Evolutionary conservation across 768 basidiomycete species (phyloP).

Genomic region (Terana coerulea): DNA sequence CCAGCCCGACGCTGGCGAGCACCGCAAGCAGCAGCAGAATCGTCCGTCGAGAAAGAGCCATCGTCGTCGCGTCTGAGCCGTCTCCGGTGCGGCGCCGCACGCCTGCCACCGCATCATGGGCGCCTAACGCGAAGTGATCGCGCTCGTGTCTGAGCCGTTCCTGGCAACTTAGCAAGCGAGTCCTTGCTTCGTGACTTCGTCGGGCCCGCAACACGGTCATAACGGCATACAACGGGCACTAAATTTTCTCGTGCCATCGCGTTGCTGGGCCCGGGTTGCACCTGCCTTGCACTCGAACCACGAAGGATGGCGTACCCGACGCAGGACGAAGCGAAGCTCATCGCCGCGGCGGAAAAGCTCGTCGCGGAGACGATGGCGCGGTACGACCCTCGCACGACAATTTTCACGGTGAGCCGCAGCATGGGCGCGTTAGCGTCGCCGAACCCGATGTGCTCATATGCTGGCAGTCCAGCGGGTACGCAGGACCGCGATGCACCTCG

Average conservation of each 20-base stretch:
- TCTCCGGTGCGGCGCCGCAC: too few species aligned
- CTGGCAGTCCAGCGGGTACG: constrained; percentile 75
- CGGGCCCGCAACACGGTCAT: too few species aligned
- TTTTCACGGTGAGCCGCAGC: constrained; percentile 62
- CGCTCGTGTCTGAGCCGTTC: not conserved
- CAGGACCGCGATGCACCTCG: constrained; percentile 69
- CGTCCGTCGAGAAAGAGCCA: not conserved
- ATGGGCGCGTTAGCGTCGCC: not conserved
- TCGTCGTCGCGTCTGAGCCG: constrained; percentile 5
- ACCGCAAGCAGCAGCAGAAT: constrained; percentile 1
- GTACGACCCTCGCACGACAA: constrained; percentile 83
- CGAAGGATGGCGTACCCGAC: constrained; percentile 40
- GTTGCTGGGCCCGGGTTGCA: too few species aligned
- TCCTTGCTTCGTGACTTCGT: too few species aligned
- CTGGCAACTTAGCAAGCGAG: not conserved
- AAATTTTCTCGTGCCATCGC: too few species aligned
- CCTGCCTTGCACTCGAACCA: too few species aligned
- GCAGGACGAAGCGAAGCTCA: constrained; percentile 43
- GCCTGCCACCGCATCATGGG: not conserved
- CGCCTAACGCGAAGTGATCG: constrained; percentile 1
- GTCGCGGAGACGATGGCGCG: constrained; percentile 72
- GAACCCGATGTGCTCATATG: not conserved
- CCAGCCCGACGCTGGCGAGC: not conserved
- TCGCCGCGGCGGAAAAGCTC: constrained; percentile 60
- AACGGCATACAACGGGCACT: too few species aligned